Percentiles rank a stretch among this genome's conserved stretches.
Evolutionary conservation across 148 eudicot genomes (phyloP).

Genomic region (Heliosperma pusillum): DNA sequence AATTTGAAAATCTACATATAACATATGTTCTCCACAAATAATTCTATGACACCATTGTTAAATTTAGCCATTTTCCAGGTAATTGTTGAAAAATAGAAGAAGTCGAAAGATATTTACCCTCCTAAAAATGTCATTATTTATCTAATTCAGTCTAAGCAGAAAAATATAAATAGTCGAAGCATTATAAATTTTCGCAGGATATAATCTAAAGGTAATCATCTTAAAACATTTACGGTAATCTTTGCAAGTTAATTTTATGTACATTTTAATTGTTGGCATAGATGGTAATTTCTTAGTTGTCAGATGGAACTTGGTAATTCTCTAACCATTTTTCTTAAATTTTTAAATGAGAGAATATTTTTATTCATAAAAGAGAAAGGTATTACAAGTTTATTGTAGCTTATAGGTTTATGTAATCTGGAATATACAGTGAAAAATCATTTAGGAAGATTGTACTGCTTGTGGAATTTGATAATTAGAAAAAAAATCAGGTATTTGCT

Average conservation of each 20-base stretch:
- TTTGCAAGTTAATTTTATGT: not conserved
- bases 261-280: too few relatives aligned
- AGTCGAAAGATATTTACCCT: not conserved
- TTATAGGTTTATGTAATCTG: too few relatives aligned
- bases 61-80: slow-evolving; percentile 5
- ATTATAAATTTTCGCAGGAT: not conserved
- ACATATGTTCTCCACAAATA: not conserved
- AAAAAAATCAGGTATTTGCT: not conserved
- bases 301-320: not conserved
- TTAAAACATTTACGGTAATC: not conserved
- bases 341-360: not conserved
- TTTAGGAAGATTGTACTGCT: not conserved
- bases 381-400: too few relatives aligned
- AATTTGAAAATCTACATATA: not conserved
- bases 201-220: not conserved
- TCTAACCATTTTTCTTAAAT: not conserved
- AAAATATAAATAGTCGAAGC: not conserved
- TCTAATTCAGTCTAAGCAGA: too few relatives aligned
- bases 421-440: too few relatives aligned
- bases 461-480: not conserved
- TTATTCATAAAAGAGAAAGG: too few relatives aligned
- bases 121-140: too few relatives aligned
- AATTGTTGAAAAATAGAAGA: not conserved
- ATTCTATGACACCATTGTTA: not conserved
- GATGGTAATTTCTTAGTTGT: not conserved